Base-by-base conservation (phyloP, 2,329 filamentous ascomycete species). In the Fusarium sp. region DNA sequence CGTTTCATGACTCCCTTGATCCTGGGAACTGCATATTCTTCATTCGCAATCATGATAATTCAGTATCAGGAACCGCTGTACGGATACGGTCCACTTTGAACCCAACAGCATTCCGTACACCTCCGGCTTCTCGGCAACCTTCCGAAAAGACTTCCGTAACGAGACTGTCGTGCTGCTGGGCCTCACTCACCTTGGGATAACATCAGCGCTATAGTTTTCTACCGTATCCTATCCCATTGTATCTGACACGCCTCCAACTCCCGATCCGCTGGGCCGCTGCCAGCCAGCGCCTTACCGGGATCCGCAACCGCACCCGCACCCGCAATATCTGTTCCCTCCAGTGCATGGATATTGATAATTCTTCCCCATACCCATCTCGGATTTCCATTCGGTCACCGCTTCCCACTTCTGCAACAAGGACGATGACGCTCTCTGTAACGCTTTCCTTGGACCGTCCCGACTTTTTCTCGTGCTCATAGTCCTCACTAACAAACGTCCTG, bases 121-220 rank as follows among this genome's bases (percentile, higher is more conserved):
- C 60, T 70, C 72, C 70, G 72, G 68, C 70, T 69, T 63, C 68
- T 74, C 72, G 72, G 72, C 50, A 69, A 74, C 72, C 66, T 70
- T 74, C 72, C 72, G 72, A 73, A 53, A 50, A 41, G 39, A 54
- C 64, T 41, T 64, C 58, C 53, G 59, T 48, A 53, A 56, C 37
- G 31, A 66, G 43, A 49, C 59, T 33, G 48, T 66, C 47, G 60
- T 59, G 55, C 46, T 46, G 55, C 55, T 38, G 42, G 46, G 56
- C 42, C 59, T 71, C 59, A 44, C 58, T 44, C 57, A 58, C 50
- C 33, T 53, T 48, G 48, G 54, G 57, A 53, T 55, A 41, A 49
- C 54, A 65, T 58, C 62, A 57, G 43, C 50, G 35, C 28, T 46
- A 47, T 42, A 49, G 23, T 41, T 38, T 41, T 50, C 29, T 43